A percentile compares a stretch with the other conserved stretches of the same genome.
Evolutionary conservation across 2,329 filamentous ascomycete genomes (phyloP).

Genomic region (Orbilia quercus): DNA sequence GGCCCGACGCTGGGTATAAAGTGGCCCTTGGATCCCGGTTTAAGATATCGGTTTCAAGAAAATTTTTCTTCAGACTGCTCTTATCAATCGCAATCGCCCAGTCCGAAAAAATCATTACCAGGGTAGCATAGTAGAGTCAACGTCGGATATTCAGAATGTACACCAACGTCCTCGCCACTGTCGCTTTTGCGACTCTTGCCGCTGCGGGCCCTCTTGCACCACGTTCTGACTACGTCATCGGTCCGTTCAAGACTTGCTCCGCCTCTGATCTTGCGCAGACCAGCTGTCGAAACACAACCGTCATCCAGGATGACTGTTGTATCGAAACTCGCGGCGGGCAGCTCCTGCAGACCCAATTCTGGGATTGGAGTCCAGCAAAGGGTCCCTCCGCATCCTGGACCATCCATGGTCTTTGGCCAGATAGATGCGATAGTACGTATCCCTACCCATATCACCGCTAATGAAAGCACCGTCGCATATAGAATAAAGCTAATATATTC

Average conservation of each 20-base stretch:
- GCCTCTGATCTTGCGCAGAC: slow-evolving; percentile 38
- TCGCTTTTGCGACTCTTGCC: slow-evolving; percentile 30
- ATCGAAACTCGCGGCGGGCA: slow-evolving; percentile 71
- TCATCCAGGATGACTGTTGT: slow-evolving; percentile 68
- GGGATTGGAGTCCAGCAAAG: slow-evolving; percentile 69
- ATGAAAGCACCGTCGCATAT: too few species aligned
- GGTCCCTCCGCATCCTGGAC: slow-evolving; percentile 68
- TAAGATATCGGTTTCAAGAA: not conserved
- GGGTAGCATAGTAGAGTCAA: not conserved
- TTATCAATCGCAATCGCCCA: not conserved
- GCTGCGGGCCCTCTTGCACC: slow-evolving; percentile 17
- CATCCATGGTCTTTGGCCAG: slow-evolving; percentile 63
- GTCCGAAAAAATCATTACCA: not conserved
- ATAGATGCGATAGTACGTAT: slow-evolving; percentile 68
- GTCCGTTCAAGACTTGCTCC: slow-evolving; percentile 40
- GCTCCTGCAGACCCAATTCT: slow-evolving; percentile 71
- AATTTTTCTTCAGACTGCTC: not conserved
- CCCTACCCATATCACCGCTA: too few species aligned
- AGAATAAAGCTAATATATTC: too few species aligned
- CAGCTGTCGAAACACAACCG: slow-evolving; percentile 70
- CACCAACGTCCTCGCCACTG: slow-evolving; percentile 7
- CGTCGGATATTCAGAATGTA: slow-evolving; percentile 24
- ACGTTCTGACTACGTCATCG: slow-evolving; percentile 32
- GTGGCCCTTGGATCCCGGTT: not conserved
- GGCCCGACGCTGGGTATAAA: slow-evolving; percentile 10